These are phyloP conservation scores for Parasitella parasitica DNA, from an alignment of 371 early-diverging fungal species.

Conservation along the genomic window DNA sequence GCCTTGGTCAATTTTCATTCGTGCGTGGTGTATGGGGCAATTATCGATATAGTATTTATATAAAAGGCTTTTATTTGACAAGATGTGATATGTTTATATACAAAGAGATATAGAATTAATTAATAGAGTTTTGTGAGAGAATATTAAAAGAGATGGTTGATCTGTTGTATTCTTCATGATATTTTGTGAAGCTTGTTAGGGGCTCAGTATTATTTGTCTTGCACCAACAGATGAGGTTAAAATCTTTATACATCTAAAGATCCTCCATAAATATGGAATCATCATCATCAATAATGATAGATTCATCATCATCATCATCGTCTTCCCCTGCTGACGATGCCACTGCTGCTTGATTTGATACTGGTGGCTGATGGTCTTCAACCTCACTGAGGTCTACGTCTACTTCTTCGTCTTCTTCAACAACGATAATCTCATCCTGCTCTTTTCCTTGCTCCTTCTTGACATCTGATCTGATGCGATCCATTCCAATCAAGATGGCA, in stretches of 20 bases:
- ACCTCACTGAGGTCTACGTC: background rate
- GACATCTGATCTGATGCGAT: constrained; percentile 9
- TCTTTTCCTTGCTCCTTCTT: background rate
- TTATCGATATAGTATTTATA: too few species aligned
- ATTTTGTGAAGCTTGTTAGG: too few species aligned
- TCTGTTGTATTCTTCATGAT: too few species aligned
- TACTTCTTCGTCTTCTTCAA: background rate
- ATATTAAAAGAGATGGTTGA: too few species aligned
- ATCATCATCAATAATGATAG: constrained; percentile 29
- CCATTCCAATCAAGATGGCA: constrained; percentile 64
- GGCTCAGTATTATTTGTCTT: too few species aligned
- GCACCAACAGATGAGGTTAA: too few species aligned
- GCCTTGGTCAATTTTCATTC: too few species aligned
- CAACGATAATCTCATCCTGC: constrained; percentile 6
- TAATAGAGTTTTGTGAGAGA: too few species aligned
- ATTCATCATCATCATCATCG: constrained; percentile 18
- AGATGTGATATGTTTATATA: too few species aligned
- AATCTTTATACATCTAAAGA: constrained; percentile 12
- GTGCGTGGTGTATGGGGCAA: too few species aligned
- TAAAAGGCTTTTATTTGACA: too few species aligned
- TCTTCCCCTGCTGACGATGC: background rate
- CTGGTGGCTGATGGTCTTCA: background rate
- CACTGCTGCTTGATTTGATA: background rate
- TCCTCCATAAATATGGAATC: constrained; percentile 33
- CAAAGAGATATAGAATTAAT: too few species aligned